phyloP scores from a whole-genome alignment of 2,329 filamentous ascomycete species.

The Fusarium incarnatum region DNA sequence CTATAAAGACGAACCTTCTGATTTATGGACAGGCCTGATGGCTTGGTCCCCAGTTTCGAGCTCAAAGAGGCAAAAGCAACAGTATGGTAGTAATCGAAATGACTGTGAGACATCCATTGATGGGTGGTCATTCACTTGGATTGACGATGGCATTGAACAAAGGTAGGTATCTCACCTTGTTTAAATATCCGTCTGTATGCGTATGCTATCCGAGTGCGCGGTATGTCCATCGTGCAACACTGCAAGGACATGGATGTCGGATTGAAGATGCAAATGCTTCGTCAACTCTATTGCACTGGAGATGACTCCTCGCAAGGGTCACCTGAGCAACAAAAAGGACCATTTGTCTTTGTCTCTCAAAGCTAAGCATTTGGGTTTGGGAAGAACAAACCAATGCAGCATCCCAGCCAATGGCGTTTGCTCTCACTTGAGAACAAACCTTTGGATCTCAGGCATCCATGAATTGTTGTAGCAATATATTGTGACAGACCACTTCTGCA shows the following conservation, averaged over 20 bases:
- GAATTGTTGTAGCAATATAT: background rate
- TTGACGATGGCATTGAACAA: background rate
- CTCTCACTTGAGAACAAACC: background rate
- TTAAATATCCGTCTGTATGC: background rate
- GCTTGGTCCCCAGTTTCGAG: constrained; percentile 6
- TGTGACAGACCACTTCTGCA: background rate
- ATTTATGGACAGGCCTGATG: background rate
- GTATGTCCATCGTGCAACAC: background rate
- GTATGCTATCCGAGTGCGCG: background rate
- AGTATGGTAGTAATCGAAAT: constrained; percentile 1
- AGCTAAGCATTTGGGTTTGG: background rate
- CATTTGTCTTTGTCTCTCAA: background rate
- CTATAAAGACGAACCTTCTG: background rate
- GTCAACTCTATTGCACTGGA: background rate
- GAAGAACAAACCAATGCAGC: background rate
- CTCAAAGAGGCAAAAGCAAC: constrained; percentile 21
- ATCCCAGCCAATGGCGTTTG: background rate
- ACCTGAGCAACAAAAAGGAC: background rate
- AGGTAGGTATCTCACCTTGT: background rate
- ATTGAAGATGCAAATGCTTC: background rate
- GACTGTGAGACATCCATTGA: background rate
- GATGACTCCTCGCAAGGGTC: background rate
- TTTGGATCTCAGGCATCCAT: background rate
- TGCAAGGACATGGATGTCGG: background rate
- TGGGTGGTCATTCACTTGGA: background rate